Evolutionary conservation across 2,329 filamentous ascomycete species (phyloP), one percentile per base, ranked within the genome.

Genomic region (Colletotrichum cuscutae): DNA sequence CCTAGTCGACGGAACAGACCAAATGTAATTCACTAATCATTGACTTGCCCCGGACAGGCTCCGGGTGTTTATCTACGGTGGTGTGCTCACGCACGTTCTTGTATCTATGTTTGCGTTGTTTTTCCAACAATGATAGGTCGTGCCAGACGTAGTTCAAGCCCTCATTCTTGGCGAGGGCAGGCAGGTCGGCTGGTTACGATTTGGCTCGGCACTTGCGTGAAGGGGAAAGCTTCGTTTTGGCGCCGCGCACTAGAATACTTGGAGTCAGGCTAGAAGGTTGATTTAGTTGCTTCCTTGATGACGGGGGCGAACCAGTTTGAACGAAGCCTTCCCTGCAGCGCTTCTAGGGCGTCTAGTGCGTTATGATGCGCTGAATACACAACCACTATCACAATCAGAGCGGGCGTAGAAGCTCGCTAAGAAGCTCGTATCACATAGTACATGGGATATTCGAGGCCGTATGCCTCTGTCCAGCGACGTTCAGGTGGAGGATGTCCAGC

Each of bases 161-260:
- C 37, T 72, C 28, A 37, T 26, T 53, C 70, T 72, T 70, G 70
- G 66, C 65, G 32, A 22, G 28, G 12, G n/a, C 53, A 24, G 28
- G 26, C 6, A n/a, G 37, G 46, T 54, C 32, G n/a, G 4, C 15
- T 52, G 26, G 28, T 35, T 42, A n/a, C 32, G 52, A 56, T 52
- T 60, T 64, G 49, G 28, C 63, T 57, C 60, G 65, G 65, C 65
- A 69, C 42, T 64, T 56, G 60, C n/a, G 24, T 26, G 59, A 69
- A 69, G n/a, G 42, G 58, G 60, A 61, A 70, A 70, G 66, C 60
- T 70, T 72, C 56, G 26, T 68, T 49, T 24, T n/a, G 42, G 26
- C 46, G 24, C 24, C 37, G 28, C 70, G 46, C 71, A 56, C 71
- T 72, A 72, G 70, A 70, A 72, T 24, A 13, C 60, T 65, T 72